Conservation (phyloP, 2,329 filamentous ascomycete species). For the Pyricularia sp. region DNA sequence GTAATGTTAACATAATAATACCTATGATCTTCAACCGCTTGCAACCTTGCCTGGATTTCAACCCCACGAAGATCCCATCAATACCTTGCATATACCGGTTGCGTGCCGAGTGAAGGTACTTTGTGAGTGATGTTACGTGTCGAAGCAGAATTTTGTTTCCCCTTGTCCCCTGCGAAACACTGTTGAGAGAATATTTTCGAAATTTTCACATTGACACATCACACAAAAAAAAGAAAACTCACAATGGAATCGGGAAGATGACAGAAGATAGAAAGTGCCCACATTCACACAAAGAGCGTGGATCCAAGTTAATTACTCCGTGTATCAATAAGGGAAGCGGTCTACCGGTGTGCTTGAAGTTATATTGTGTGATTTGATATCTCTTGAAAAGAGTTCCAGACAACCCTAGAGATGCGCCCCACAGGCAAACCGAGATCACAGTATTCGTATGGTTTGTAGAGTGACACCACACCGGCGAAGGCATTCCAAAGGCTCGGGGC, state of each 20-base stretch:
- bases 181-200: not conserved
- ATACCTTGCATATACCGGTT: not conserved
- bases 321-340: too few relatives aligned
- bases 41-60: not conserved
- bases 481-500: not conserved
- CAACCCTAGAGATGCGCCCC: not conserved
- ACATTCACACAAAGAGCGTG: not conserved
- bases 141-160: not conserved
- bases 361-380: not conserved
- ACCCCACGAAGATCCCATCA: not conserved
- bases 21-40: not conserved
- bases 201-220: not conserved
- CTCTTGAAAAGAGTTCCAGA: not conserved
- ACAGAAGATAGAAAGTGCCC: not conserved
- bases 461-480: not conserved
- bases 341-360: not conserved
- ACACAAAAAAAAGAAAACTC: not conserved
- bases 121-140: not conserved
- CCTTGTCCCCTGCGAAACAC: not conserved
- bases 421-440: not conserved
- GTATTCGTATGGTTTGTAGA: not conserved
- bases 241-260: not conserved
- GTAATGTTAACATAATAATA: not conserved
- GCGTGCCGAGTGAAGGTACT: not conserved
- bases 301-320: not conserved